Evolutionary conservation across 2,329 filamentous ascomycete species (phyloP).

Genomic region (Colletotrichum tropicicola): DNA sequence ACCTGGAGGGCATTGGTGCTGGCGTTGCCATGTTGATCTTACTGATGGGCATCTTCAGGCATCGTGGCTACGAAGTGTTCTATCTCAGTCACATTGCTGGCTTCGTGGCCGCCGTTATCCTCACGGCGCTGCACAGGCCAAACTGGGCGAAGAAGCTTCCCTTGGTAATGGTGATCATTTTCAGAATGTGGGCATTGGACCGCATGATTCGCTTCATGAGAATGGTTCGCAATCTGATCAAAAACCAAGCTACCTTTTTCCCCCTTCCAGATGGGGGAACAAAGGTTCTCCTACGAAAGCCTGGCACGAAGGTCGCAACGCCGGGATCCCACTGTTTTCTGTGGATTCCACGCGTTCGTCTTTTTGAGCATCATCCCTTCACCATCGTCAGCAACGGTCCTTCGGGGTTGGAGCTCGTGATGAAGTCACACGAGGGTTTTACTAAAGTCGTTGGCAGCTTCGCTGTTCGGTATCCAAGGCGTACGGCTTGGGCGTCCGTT

Average conservation of each 20-base stretch:
- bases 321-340: conserved; percentile 57
- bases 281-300: conserved; percentile 54
- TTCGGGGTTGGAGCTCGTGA: conserved; percentile 55
- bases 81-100: conserved; percentile 53
- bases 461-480: conserved; percentile 51
- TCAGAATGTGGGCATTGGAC: conserved; percentile 53
- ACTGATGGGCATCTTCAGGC: conserved; percentile 42
- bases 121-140: conserved; percentile 54
- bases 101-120: conserved; percentile 50
- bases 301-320: conserved; percentile 39
- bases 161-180: conserved; percentile 48
- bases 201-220: conserved; percentile 46
- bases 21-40: conserved; percentile 48
- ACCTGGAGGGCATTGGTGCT: conserved; percentile 46
- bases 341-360: conserved; percentile 62
- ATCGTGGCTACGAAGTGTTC: conserved; percentile 56
- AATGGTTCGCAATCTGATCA: conserved; percentile 42
- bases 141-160: conserved; percentile 45
- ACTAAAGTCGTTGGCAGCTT: conserved; percentile 57
- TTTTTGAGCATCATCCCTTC: conserved; percentile 63
- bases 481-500: conserved; percentile 52
- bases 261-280: conserved; percentile 55
- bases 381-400: conserved; percentile 57
- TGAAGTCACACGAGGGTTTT: conserved; percentile 60
- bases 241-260: conserved; percentile 50